phyloP scores from a whole-genome alignment of 306 rosid species.

The Calophaca sinica region DNA sequence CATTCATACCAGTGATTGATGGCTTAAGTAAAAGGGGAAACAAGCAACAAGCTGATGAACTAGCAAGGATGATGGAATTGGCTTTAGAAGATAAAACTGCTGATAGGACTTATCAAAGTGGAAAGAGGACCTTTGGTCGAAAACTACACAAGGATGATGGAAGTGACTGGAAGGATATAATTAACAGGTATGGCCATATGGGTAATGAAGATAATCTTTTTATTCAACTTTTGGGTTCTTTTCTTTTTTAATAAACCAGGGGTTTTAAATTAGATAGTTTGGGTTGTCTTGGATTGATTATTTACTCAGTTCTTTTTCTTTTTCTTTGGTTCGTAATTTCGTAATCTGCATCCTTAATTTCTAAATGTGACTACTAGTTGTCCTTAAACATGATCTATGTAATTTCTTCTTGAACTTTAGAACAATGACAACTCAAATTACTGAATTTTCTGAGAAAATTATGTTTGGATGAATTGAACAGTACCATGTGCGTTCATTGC shows the following conservation, averaged over 20 bases:
- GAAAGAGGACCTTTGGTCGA: constrained; percentile 45
- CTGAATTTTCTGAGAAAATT: constrained; percentile 26
- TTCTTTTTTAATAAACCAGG: constrained; percentile 25
- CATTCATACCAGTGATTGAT: constrained; percentile 84
- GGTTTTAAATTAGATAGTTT: constrained; percentile 32
- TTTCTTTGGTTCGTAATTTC: constrained; percentile 12
- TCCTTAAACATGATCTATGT: constrained; percentile 30
- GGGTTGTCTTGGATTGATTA: constrained; percentile 20
- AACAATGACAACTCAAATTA: not conserved
- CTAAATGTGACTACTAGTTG: not conserved
- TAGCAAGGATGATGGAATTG: constrained; percentile 84
- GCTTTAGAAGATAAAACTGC: constrained; percentile 60
- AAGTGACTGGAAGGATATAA: constrained; percentile 75
- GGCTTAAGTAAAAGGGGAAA: constrained; percentile 78
- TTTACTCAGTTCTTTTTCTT: constrained; percentile 9
- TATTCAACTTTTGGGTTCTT: constrained; percentile 10
- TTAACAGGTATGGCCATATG: constrained; percentile 71
- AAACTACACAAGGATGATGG: constrained; percentile 50
- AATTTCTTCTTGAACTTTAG: constrained; percentile 31
- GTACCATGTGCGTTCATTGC: not conserved
- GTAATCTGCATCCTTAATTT: constrained; percentile 38
- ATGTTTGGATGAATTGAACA: not conserved
- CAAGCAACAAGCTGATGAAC: constrained; percentile 76
- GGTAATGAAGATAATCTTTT: constrained; percentile 27
- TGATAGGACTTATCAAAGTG: constrained; percentile 51